phyloP scores from a whole-genome alignment of 2,329 filamentous ascomycete genomes.

The Mollisia scopiformis region DNA sequence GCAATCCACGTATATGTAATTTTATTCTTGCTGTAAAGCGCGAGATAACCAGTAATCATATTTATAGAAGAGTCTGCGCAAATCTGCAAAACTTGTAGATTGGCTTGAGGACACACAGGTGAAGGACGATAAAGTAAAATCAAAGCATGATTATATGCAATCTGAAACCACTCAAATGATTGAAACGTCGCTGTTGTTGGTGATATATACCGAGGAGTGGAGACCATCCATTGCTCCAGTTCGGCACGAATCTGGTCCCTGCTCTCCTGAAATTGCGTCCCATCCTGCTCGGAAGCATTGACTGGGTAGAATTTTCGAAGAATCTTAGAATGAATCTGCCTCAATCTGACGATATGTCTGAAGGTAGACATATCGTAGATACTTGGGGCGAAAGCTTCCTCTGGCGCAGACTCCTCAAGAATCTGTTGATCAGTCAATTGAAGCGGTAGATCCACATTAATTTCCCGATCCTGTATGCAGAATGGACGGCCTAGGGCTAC shows the following conservation, averaged over 20 bases:
- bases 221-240: slow-evolving; percentile 1
- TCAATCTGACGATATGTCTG: neutral
- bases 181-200: slow-evolving; percentile 1
- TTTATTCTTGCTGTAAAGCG: slow-evolving; percentile 6
- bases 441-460: slow-evolving; percentile 35
- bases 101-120: slow-evolving; percentile 1
- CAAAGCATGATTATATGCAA: slow-evolving; percentile 8
- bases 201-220: neutral
- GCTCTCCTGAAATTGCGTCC: neutral
- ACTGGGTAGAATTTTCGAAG: slow-evolving; percentile 3
- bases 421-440: neutral
- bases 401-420: neutral
- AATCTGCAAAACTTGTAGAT: neutral
- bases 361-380: slow-evolving; percentile 4
- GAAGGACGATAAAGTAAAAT: slow-evolving; percentile 4
- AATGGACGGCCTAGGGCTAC: slow-evolving; percentile 42
- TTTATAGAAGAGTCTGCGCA: slow-evolving; percentile 5
- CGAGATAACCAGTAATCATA: slow-evolving; percentile 2
- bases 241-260: neutral
- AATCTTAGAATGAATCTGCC: slow-evolving; percentile 3
- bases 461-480: slow-evolving; percentile 40
- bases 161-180: slow-evolving; percentile 3
- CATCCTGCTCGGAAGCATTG: neutral
- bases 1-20: slow-evolving; percentile 6
- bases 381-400: neutral